phyloP scores from a whole-genome alignment of 1,139 yeast species.

The Saccharomyces pastorianus region DNA sequence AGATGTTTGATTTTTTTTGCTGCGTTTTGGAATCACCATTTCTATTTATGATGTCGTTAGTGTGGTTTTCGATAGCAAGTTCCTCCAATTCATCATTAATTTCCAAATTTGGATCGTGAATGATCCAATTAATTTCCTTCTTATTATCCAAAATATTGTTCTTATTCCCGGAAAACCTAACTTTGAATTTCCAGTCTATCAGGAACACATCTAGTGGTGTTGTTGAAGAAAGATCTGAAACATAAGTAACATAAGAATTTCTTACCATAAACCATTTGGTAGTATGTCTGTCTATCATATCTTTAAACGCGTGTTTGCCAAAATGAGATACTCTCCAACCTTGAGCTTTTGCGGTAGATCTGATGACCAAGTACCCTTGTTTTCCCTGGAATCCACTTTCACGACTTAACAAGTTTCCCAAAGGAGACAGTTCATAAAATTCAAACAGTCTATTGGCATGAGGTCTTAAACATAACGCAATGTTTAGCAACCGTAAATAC shows the following conservation, averaged over 20 bases:
- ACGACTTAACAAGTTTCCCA: constrained; percentile 73
- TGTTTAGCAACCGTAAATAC: constrained; percentile 57
- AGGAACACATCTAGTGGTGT: constrained; percentile 85
- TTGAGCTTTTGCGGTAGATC: constrained; percentile 76
- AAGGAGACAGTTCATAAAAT: constrained; percentile 83
- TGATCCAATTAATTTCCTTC: constrained; percentile 15
- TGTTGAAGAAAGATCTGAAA: constrained; percentile 76
- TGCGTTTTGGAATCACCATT: background rate
- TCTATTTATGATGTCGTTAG: background rate
- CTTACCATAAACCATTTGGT: constrained; percentile 88
- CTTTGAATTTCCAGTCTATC: constrained; percentile 63
- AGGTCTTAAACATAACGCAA: constrained; percentile 57
- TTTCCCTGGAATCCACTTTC: constrained; percentile 80
- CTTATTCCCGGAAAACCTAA: constrained; percentile 43
- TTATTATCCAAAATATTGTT: constrained; percentile 23
- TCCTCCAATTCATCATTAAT: background rate
- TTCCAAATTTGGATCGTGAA: background rate
- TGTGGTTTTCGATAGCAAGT: background rate
- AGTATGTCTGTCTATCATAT: constrained; percentile 83
- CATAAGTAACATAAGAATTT: constrained; percentile 76
- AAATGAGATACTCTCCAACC: constrained; percentile 96
- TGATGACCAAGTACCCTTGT: constrained; percentile 75
- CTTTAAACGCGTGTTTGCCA: constrained; percentile 66
- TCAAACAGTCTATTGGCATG: constrained; percentile 77
- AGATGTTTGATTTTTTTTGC: constrained; percentile 16